A percentile compares a stretch with the other conserved stretches of the same genome.
phyloP scores from a whole-genome alignment of 2,329 filamentous ascomycete genomes.

The Conoideocrella luteorostrata region DNA sequence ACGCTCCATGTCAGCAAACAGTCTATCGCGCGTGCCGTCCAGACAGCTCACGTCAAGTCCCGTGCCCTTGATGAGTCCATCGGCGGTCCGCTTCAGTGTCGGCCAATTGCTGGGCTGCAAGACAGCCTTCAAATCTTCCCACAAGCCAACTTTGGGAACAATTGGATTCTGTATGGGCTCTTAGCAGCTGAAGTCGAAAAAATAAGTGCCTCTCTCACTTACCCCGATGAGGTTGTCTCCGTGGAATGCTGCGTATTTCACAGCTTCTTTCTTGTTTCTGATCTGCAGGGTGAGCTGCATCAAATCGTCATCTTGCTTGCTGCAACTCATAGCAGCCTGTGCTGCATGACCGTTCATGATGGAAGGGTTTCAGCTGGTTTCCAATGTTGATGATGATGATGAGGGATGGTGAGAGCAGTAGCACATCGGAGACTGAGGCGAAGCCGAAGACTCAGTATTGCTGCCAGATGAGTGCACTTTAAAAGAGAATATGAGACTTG shows the following conservation, averaged over 20 bases:
- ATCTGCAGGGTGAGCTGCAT: constrained; percentile 9
- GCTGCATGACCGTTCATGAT: constrained; percentile 1
- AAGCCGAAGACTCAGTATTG: neutral
- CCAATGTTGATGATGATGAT: too few species aligned
- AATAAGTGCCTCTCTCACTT: neutral
- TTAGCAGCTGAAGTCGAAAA: neutral
- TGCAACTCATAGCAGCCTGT: neutral
- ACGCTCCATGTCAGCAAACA: neutral
- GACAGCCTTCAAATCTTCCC: constrained; percentile 2
- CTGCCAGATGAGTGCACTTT: too few species aligned
- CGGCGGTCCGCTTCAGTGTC: constrained; percentile 1
- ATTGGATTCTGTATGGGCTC: constrained; percentile 4
- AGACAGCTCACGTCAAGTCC: constrained; percentile 3
- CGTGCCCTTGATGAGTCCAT: constrained; percentile 5
- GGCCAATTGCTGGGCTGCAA: constrained; percentile 5
- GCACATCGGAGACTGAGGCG: too few species aligned
- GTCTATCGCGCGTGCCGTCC: neutral
- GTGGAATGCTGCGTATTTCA: constrained; percentile 6
- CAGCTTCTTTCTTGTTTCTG: constrained; percentile 8
- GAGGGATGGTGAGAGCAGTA: too few species aligned
- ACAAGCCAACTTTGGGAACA: constrained; percentile 4
- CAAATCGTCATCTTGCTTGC: constrained; percentile 7
- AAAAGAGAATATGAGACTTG: too few species aligned
- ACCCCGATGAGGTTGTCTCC: constrained; percentile 9
- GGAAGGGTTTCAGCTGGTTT: neutral